Evolutionary conservation across 768 basidiomycete genomes (phyloP).

Genomic region (Kwoniella shandongensis): DNA sequence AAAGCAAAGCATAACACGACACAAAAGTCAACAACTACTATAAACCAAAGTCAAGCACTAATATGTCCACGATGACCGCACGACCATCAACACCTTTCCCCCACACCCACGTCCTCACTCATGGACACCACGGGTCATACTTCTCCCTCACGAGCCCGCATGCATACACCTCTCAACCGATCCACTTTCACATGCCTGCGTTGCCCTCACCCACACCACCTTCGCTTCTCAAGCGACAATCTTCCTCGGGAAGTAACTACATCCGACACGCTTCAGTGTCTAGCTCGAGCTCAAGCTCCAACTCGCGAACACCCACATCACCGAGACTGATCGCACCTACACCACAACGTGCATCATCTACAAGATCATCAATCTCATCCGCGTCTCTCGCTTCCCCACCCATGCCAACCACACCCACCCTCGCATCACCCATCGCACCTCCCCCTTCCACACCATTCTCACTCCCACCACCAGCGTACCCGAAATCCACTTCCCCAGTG

Average conservation of each 20-base stretch:
- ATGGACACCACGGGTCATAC: constrained; percentile 7
- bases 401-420: constrained; percentile 14
- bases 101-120: constrained; percentile 14
- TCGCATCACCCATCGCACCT: constrained; percentile 7
- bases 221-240: constrained; percentile 29
- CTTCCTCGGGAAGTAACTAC: not conserved
- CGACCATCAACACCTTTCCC: constrained; percentile 34
- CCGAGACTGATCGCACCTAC: constrained; percentile 2
- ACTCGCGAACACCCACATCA: not conserved
- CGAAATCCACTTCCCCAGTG: too few relatives aligned
- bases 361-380: constrained; percentile 3
- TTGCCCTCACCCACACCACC: constrained; percentile 34
- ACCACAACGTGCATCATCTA: constrained; percentile 7
- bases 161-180: constrained; percentile 21
- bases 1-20: too few relatives aligned
- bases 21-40: too few relatives aligned
- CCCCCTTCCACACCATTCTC: constrained; percentile 14
- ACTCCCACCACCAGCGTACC: constrained; percentile 9
- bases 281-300: not conserved
- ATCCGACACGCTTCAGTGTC: constrained; percentile 5
- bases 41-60: not conserved
- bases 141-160: constrained; percentile 11
- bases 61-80: not conserved
- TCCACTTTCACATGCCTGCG: constrained; percentile 32
- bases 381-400: constrained; percentile 13